A percentile compares a stretch with the other conserved stretches of the same genome.
Evolutionary conservation across 208 protist genomes (phyloP).

Genomic region (Leishmania amazonensis): DNA sequence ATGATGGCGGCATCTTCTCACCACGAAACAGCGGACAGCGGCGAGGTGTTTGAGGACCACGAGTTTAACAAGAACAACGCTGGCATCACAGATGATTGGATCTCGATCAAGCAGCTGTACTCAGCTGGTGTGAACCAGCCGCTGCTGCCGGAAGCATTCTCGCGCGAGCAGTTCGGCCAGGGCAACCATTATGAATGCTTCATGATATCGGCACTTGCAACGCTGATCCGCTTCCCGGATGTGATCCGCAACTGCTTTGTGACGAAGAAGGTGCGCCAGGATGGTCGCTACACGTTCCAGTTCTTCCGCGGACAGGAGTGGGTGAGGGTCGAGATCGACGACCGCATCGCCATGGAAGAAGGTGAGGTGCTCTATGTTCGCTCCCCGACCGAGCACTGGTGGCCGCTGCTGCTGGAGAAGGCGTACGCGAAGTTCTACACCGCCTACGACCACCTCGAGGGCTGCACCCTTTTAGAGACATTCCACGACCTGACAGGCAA

Average conservation of each 20-base stretch:
- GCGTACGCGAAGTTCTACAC: slow-evolving; percentile 92
- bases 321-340: slow-evolving; percentile 85
- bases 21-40: slow-evolving; percentile 51
- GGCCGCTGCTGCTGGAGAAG: slow-evolving; percentile 89
- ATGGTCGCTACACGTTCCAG: slow-evolving; percentile 86
- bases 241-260: slow-evolving; percentile 86
- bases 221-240: slow-evolving; percentile 67
- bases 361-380: slow-evolving; percentile 65
- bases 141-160: slow-evolving; percentile 64
- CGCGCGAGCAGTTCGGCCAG: slow-evolving; percentile 74
- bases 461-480: slow-evolving; percentile 75
- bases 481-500: slow-evolving; percentile 83
- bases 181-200: slow-evolving; percentile 88
- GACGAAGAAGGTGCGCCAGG: slow-evolving; percentile 73
- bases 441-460: slow-evolving; percentile 70
- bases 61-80: slow-evolving; percentile 65
- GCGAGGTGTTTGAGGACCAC: slow-evolving; percentile 59
- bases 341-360: slow-evolving; percentile 61
- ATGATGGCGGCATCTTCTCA: slow-evolving; percentile 12
- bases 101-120: slow-evolving; percentile 69
- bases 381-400: slow-evolving; percentile 78
- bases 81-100: slow-evolving; percentile 57
- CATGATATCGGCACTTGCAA: slow-evolving; percentile 71
- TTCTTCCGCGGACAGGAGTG: slow-evolving; percentile 78
- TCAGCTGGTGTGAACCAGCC: slow-evolving; percentile 49